Percentiles rank a stretch among this genome's conserved stretches.
Evolutionary conservation across 768 basidiomycete species (phyloP).

Genomic region (Lactarius psammicola): DNA sequence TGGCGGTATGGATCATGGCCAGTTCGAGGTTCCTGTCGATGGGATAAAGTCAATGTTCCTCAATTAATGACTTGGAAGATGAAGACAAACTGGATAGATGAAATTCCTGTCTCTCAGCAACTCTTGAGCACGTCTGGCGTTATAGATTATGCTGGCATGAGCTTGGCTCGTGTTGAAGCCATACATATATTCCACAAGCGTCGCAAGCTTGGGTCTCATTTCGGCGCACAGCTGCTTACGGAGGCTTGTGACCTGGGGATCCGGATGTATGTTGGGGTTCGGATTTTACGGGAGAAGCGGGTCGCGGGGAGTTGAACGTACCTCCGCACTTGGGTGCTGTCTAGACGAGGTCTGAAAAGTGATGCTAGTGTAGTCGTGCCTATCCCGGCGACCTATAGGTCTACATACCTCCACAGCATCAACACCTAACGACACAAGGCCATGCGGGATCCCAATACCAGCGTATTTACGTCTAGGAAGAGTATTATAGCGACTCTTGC

Average conservation of each 20-base stretch:
- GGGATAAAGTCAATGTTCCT: neutral
- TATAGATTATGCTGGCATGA: neutral
- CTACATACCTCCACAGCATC: neutral
- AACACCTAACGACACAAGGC: neutral
- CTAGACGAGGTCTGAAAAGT: neutral
- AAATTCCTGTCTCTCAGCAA: slow-evolving; percentile 13
- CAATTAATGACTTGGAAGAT: neutral
- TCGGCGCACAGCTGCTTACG: neutral
- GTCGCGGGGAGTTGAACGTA: neutral
- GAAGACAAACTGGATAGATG: slow-evolving; percentile 8
- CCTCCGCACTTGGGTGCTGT: neutral
- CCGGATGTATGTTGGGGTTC: neutral
- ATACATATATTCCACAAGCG: slow-evolving; percentile 12
- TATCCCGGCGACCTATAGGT: neutral
- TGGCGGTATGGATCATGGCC: slow-evolving; percentile 1
- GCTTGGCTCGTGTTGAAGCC: slow-evolving; percentile 2
- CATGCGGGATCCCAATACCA: too few relatives aligned
- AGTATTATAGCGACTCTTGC: too few relatives aligned
- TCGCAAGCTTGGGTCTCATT: slow-evolving; percentile 3
- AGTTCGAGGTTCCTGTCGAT: neutral
- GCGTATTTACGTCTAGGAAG: too few relatives aligned
- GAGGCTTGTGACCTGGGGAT: neutral
- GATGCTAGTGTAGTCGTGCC: neutral
- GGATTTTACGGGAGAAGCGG: neutral
- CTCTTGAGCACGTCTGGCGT: neutral